Evolutionary conservation across 441 rosid species (phyloP), one percentile per base, ranked within the genome.

Genomic region (Pelargonium exstipulatum): DNA sequence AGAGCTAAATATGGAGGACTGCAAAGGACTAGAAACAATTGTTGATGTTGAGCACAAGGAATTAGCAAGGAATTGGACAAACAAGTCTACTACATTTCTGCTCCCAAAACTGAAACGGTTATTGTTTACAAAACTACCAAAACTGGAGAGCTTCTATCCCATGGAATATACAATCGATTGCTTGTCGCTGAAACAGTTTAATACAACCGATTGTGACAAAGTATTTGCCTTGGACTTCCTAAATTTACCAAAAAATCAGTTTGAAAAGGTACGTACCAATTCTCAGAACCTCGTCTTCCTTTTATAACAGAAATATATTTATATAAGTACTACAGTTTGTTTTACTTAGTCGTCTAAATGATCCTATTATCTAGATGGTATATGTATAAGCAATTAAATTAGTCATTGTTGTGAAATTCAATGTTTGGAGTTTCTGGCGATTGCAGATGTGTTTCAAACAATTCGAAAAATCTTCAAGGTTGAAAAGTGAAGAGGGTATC

Each of bases 1-100:
- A 63, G 7, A 1, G 0, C 57, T 82, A 9, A 1, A 1, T n/a
- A 68, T 78, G 22, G 4, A 9, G 18, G 20, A 51, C 16, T 51
- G 58, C 16, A 18, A n/a, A 51, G 43, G 6, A 8, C 18, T 51
- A 18, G 58, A 51, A 4, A 51, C 20, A n/a, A 14, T 51, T n/a
- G 4, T 51, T 51, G 58, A 14, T 8, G 55, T 12, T 2, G 17
- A 48, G 29, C 2, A 2, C 29, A 24, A 24, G 29, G 29, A 24
- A 24, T 24, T 24, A 24, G 29, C 2, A 24, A 24, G 29, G 29
- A 24, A 24, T 24, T 24, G 57, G 57, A 49, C 18, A n/a, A 4
- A 49, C 17, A 49, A 49, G 18, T 3, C 5, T n/a, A 16, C 18
- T 5, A 2, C 0, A 14, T 51, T 51, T 51, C 0, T 51, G 58